Evolutionary conservation across 805 yeast species (phyloP).

Genomic region (Saccharomycopsis fodiens): DNA sequence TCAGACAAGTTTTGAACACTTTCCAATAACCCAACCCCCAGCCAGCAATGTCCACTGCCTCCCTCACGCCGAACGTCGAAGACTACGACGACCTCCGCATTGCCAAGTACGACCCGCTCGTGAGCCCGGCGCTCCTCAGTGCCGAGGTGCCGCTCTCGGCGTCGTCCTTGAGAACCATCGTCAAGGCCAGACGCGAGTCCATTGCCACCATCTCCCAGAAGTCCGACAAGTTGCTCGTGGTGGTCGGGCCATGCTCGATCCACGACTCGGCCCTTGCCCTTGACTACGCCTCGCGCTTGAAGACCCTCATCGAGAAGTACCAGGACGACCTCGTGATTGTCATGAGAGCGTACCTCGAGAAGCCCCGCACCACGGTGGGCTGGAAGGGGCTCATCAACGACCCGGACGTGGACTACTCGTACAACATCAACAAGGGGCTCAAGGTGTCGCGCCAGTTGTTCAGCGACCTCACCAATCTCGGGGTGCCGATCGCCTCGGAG

Average conservation of each 20-base stretch:
- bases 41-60: no score
- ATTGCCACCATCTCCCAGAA: constrained; percentile 66
- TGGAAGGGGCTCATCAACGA: constrained; percentile 98
- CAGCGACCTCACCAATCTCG: constrained; percentile 65
- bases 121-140: constrained; percentile 91
- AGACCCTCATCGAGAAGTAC: constrained; percentile 50
- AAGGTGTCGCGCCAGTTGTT: constrained; percentile 83
- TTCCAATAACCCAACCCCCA: no score
- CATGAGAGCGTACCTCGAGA: constrained; percentile 97
- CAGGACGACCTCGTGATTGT: constrained; percentile 74
- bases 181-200: constrained; percentile 71
- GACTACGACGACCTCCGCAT: constrained; percentile 62
- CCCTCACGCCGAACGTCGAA: constrained; percentile 13
- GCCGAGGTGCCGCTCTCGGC: constrained; percentile 70
- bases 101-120: constrained; percentile 86
- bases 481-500: constrained; percentile 89
- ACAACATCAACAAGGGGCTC: constrained; percentile 91
- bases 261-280: constrained; percentile 91
- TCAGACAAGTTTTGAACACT: no score
- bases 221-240: constrained; percentile 82
- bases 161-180: constrained; percentile 51
- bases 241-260: constrained; percentile 95
- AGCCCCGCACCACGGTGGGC: constrained; percentile 98
- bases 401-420: constrained; percentile 90
- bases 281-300: constrained; percentile 71